Base-by-base conservation (phyloP, 352 stramenopile species). In the Blastocystis sp. region DNA sequence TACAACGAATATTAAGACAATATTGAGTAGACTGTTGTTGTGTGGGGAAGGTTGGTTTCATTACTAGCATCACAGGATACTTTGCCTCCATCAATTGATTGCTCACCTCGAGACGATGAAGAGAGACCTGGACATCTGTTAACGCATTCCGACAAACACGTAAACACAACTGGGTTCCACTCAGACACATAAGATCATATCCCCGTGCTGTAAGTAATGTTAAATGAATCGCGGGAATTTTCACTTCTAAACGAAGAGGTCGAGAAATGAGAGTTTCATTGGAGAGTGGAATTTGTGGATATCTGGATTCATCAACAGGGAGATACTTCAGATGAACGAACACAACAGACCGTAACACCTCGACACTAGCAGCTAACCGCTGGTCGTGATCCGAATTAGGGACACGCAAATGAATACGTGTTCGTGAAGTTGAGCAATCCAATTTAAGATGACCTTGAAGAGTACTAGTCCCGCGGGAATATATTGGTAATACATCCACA, bases 21-120 rank as follows among this genome's bases (percentile, higher is more conserved):
- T n/a, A 37, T 21, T 7, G 61, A 19, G 29, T 43, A 14, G n/a
- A 7, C 6, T 24, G 46, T 16, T 39, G 19, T 42, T 46, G 16
- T 43, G 46, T 73, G 6, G n/a, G 14, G 32, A 56, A 7, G 4
- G 29, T 77, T 5, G 35, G 12, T 14, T 61, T 61, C 54, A 77
- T 29, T n/a, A 32, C 32, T 11, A 77, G n/a, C 0, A 77, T 7
- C 7, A 56, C 37, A 12, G 65, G 65, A 56, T 83, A 83, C 16
- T 66, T 52, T 12, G 42, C 51, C n/a, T 83, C 51, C 71, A 83
- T 14, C 16, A 83, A 49, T 21, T 83, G 71, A 43, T 83, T 83
- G 32, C 58, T 37, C 16, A 83, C 7, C 49, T 83, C 29, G 21
- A 83, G 39, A 29, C 9, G 5, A 16, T 42, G 43, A 3, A 83